Conservation (phyloP, 2,329 filamentous ascomycete species). For the Aspergillus pseudoviridinutans region DNA sequence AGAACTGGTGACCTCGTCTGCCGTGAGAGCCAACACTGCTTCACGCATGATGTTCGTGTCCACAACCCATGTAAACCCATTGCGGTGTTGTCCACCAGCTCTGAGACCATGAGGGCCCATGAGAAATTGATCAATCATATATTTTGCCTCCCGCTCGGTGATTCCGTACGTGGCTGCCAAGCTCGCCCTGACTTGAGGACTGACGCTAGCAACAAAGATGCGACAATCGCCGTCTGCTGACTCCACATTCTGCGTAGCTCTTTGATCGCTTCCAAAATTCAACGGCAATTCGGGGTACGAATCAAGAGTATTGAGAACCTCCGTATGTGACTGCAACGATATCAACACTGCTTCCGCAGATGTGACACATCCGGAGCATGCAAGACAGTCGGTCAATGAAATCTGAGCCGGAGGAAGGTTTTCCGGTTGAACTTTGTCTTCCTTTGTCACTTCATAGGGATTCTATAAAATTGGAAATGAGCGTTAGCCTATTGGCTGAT, state of each 20-base stretch:
- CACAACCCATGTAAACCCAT: constrained; percentile 81
- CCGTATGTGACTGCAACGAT: constrained; percentile 85
- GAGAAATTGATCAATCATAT: constrained; percentile 79
- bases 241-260: constrained; percentile 44
- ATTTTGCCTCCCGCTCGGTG: constrained; percentile 67
- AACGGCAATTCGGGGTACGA: constrained; percentile 46
- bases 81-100: constrained; percentile 66
- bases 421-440: constrained; percentile 64
- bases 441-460: constrained; percentile 83
- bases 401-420: constrained; percentile 76
- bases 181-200: constrained; percentile 84
- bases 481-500: constrained; percentile 5
- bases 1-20: constrained; percentile 62
- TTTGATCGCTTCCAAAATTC: constrained; percentile 16
- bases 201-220: constrained; percentile 88
- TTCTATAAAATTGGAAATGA: constrained; percentile 41
- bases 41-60: constrained; percentile 84
- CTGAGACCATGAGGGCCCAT: constrained; percentile 66
- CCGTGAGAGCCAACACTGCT: constrained; percentile 74
- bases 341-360: constrained; percentile 97
- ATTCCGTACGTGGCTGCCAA: constrained; percentile 79
- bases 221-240: constrained; percentile 50
- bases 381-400: constrained; percentile 93
- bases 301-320: constrained; percentile 81
- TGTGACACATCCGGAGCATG: constrained; percentile 95